Evolutionary conservation across 805 yeast species (phyloP).

Genomic region (Saccharomycopsis sp.): DNA sequence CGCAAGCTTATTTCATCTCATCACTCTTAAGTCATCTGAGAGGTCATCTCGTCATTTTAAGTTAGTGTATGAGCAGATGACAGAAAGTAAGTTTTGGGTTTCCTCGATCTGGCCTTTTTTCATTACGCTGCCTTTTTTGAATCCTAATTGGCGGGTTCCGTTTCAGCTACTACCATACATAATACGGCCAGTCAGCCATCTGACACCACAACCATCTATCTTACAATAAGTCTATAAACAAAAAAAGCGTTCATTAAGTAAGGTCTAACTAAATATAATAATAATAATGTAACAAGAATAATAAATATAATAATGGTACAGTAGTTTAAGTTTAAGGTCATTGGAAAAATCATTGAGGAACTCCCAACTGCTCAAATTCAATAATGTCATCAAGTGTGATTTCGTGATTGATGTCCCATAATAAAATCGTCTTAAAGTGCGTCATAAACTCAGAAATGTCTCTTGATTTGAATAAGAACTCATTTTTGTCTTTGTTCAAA

Average conservation of each 20-base stretch:
- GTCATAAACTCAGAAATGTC: conserved; percentile 8
- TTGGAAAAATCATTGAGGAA: background rate
- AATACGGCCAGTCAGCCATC: too few species aligned
- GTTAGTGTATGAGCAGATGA: too few species aligned
- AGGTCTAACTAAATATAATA: background rate
- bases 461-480: conserved; percentile 15
- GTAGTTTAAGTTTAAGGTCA: background rate
- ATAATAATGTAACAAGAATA: background rate
- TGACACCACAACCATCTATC: too few species aligned
- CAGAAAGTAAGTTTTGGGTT: too few species aligned
- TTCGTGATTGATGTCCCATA: conserved; percentile 9
- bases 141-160: background rate
- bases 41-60: too few species aligned
- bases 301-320: background rate
- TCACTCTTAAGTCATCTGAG: too few species aligned
- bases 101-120: too few species aligned
- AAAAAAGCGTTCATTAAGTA: background rate
- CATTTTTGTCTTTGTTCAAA: conserved; percentile 7
- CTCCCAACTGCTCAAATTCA: conserved; percentile 17
- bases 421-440: conserved; percentile 11
- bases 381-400: conserved; percentile 17
- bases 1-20: too few species aligned
- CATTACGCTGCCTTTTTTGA: background rate
- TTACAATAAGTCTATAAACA: too few species aligned
- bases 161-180: background rate